Evolutionary conservation across 164 flowering plant genomes (phyloP), one percentile per base, ranked within the genome.

Genomic region (Aristolochia fimbriata): DNA sequence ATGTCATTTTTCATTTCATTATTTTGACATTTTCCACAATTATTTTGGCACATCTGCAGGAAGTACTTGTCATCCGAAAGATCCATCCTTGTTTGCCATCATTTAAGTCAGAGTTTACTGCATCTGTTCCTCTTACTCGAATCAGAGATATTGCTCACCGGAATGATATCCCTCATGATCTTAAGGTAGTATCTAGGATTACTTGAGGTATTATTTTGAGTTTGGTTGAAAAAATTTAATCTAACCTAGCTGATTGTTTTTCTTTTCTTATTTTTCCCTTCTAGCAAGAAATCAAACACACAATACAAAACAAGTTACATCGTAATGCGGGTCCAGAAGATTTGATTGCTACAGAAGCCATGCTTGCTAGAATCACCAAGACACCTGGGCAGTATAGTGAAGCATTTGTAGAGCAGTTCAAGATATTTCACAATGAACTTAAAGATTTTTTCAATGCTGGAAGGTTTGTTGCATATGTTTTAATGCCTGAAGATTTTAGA

Each of bases 381-480:
- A 86, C 75, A 37, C 96, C 91, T 70, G 96, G 98, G 62, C 81
- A 92, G 70, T 92, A 87, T 74, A 85, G 71, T 68, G 87, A 82
- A 60, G 76, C 87, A 59, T 89, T 92, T 73, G 83, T 92, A 37
- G 95, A 92, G 66, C 91, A 92, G 65, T 92, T 92, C 73, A 87
- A 83, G 71, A 89, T 87, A 73, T 92, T 92, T 68, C 86, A 87
- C 75, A 74, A 55, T 47, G 98, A 92, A 64, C 87, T 92, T 51
- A 92, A 87, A 69, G 98, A 92, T 71, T 92, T 92, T 78, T 92
- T 92, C 77, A 92, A 92, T 84, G 98, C 98, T 69, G 98, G 96
- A 78, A 89, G 96, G 98, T 89, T 25, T n/a, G 58, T 60, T 6
- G 17, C 24, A 20, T 20, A 8, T 49, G 14, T 49, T 20, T 15